phyloP scores from a whole-genome alignment of 306 rosid genomes.

The Cucumis cinereus region DNA sequence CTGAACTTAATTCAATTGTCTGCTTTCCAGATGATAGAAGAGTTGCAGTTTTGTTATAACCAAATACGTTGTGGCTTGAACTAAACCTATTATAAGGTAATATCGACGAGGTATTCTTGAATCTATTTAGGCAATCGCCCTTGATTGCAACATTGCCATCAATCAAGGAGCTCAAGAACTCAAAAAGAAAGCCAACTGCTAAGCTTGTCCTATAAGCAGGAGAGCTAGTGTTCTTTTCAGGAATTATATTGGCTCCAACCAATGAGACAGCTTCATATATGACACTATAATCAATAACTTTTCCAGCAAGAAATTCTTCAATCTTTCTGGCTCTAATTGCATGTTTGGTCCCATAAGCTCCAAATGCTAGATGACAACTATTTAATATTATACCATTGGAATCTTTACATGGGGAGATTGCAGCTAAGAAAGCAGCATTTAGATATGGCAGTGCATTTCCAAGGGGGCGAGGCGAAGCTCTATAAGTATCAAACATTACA shows the following conservation, averaged over 20 bases:
- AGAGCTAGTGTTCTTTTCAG: slow-evolving; percentile 37
- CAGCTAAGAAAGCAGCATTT: slow-evolving; percentile 71
- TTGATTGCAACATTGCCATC: slow-evolving; percentile 15
- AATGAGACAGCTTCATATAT: slow-evolving; percentile 45
- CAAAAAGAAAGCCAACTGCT: slow-evolving; percentile 62
- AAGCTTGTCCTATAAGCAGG: slow-evolving; percentile 62
- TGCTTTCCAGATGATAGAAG: slow-evolving; percentile 60
- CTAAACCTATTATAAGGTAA: slow-evolving; percentile 11
- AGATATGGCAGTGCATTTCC: slow-evolving; percentile 66
- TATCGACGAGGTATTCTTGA: background rate
- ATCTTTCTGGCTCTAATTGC: slow-evolving; percentile 64
- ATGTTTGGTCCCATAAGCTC: slow-evolving; percentile 57
- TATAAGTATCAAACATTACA: slow-evolving; percentile 56
- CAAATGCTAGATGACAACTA: slow-evolving; percentile 55
- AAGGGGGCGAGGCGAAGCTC: slow-evolving; percentile 78
- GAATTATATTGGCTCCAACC: slow-evolving; percentile 31
- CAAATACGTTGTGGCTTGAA: slow-evolving; percentile 14
- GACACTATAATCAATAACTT: slow-evolving; percentile 30
- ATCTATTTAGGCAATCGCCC: slow-evolving; percentile 13
- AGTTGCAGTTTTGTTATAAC: slow-evolving; percentile 13
- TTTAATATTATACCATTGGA: slow-evolving; percentile 31
- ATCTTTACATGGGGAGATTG: slow-evolving; percentile 35
- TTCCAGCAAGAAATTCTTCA: slow-evolving; percentile 56
- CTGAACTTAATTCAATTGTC: slow-evolving; percentile 28
- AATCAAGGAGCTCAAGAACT: slow-evolving; percentile 52